Evolutionary conservation across 768 basidiomycete species (phyloP).

Genomic region (Pulveroboletus ravenelii): DNA sequence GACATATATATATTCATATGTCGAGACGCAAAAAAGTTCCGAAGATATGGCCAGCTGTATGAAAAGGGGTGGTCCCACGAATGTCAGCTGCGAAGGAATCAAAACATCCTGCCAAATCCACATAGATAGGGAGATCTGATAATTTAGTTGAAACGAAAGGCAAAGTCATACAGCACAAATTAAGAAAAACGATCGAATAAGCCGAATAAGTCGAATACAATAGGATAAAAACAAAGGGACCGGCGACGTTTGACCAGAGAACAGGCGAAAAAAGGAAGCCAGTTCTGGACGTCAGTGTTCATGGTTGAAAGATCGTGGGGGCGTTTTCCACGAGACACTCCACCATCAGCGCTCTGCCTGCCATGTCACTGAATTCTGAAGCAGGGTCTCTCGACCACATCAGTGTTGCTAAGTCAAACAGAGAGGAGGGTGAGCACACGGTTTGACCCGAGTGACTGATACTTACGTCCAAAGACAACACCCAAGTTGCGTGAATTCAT

Average conservation of each 20-base stretch:
- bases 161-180: constrained; percentile 9
- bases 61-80: neutral
- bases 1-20: neutral
- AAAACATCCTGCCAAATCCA: constrained; percentile 6
- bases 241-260: neutral
- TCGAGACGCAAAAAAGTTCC: neutral
- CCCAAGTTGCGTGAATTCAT: constrained; percentile 96
- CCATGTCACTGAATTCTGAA: constrained; percentile 97
- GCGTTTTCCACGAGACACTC: constrained; percentile 96
- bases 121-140: constrained; percentile 9
- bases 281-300: neutral
- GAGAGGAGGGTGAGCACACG: neutral
- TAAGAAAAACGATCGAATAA: constrained; percentile 2
- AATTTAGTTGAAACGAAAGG: constrained; percentile 14
- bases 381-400: constrained; percentile 84
- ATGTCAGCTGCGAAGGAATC: constrained; percentile 1
- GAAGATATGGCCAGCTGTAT: neutral
- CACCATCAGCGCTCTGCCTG: constrained; percentile 86
- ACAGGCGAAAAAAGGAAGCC: neutral
- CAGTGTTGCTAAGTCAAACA: constrained; percentile 65
- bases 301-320: constrained; percentile 41
- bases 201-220: constrained; percentile 24
- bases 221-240: constrained; percentile 15
- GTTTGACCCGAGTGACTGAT: neutral
- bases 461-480: constrained; percentile 95